These are phyloP conservation scores for Talaromyces sp. DNA, from an alignment of 2,329 filamentous ascomycete species.

Conservation along the genomic window DNA sequence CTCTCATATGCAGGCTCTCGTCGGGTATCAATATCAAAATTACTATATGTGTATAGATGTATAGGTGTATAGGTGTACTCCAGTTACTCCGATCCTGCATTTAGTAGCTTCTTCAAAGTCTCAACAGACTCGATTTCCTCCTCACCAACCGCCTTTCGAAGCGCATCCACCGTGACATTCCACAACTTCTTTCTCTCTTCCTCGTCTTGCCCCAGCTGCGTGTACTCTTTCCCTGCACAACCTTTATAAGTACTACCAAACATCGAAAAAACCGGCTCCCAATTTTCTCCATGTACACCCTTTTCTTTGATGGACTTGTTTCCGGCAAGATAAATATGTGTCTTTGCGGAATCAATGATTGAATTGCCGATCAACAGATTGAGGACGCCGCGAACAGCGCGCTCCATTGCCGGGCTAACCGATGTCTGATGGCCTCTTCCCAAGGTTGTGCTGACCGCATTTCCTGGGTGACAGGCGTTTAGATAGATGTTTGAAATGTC, in stretches of 20 bases:
- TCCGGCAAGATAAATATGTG: conserved; percentile 9
- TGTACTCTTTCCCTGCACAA: conserved; percentile 6
- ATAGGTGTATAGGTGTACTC: background rate
- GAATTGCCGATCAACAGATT: conserved; percentile 6
- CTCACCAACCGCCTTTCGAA: conserved; percentile 7
- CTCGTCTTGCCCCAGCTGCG: conserved; percentile 6
- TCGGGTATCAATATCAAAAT: background rate
- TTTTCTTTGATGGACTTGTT: conserved; percentile 4
- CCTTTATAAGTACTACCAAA: conserved; percentile 6
- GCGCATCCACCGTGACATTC: conserved; percentile 4
- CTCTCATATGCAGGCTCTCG: background rate
- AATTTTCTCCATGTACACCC: background rate
- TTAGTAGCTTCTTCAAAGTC: conserved; percentile 1
- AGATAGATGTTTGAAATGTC: conserved; percentile 1
- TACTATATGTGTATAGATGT: background rate
- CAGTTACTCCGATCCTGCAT: background rate
- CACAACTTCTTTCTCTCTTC: conserved; percentile 5
- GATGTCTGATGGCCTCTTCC: conserved; percentile 4
- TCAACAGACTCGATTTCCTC: conserved; percentile 6
- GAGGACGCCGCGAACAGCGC: background rate
- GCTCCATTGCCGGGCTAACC: conserved; percentile 3
- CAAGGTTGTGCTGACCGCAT: conserved; percentile 5
- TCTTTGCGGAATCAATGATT: conserved; percentile 7
- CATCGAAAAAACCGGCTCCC: conserved; percentile 4
- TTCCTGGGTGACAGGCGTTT: conserved; percentile 9